Base-by-base conservation (phyloP, 2,329 filamentous ascomycete genomes). In the Alternaria atra region DNA sequence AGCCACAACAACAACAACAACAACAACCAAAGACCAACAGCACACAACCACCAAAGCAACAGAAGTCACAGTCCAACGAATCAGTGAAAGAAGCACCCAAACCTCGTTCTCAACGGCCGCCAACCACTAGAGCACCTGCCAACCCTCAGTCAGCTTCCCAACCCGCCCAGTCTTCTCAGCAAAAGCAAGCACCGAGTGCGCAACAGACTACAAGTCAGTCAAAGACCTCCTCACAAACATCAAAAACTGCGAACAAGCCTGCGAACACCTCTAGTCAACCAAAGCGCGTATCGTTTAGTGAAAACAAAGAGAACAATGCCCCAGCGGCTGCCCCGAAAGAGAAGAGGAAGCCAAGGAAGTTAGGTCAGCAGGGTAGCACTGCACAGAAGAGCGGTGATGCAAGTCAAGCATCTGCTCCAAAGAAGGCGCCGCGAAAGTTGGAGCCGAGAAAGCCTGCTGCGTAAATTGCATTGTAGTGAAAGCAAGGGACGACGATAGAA, bases 261-360 rank as follows among this genome's bases (percentile, higher is more conserved):
- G 17, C 62, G 29, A 25, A 60, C 1, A n/a, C 13, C 1, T 32
- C 44, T 4, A 46, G 15, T n/a, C 64, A 48, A 32, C 52, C 23
- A 50, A 72, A 52, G 52, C n/a, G 30, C 37, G 12, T 30, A 42
- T 61, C 64, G 4, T 61, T 70, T 0, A 42, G 44, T 2, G 56
- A 61, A 0, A 65, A 55, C 6, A 69, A 70, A 25, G 67, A 73
- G 47, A 70, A 68, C 10, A 69, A 63, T 12, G 5, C 60, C 1
- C 34, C 69, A 32, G 40, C 55, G n/a, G 40, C 60, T 1, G n/a
- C 62, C 12, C 55, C 65, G 6, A 50, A 46, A 15, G 62, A 65
- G 27, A 61, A 58, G 30, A 66, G 61, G 27, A 75, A 74, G 54
- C 73, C 73, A 1, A 71, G 72, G 25, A 76, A 76, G 34, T 23